Evolutionary conservation across 225 moss, liverwort and hornwort genomes (phyloP).

Genomic region (Straminergon stramineum): DNA sequence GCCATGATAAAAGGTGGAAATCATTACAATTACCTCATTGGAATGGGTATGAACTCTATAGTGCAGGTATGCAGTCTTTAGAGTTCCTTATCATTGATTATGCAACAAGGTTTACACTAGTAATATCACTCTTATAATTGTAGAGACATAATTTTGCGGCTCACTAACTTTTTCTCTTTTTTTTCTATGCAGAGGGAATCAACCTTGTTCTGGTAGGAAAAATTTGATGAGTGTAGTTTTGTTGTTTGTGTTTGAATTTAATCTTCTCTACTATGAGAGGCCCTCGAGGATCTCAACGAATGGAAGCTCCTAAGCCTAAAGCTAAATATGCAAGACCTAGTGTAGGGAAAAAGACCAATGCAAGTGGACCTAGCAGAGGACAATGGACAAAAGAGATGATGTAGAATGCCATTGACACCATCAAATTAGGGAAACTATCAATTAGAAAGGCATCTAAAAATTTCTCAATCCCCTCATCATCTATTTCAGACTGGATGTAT

Average conservation of each 20-base stretch:
- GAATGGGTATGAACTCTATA: background rate
- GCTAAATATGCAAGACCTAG: background rate
- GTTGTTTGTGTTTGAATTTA: background rate
- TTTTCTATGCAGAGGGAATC: conserved; percentile 62
- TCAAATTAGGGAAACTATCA: background rate
- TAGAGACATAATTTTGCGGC: background rate
- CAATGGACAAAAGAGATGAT: background rate
- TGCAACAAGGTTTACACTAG: background rate
- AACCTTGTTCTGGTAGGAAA: conserved; percentile 23
- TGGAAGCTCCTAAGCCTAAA: background rate
- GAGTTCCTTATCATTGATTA: background rate
- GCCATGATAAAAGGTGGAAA: conserved; percentile 79
- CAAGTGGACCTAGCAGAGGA: background rate
- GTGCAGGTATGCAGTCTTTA: background rate
- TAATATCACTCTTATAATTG: background rate
- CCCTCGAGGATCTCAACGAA: background rate
- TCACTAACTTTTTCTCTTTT: background rate
- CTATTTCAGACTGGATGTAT: background rate
- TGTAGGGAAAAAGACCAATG: background rate
- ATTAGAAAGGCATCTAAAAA: background rate
- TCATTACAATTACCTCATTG: background rate
- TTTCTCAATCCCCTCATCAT: background rate
- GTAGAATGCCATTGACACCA: background rate
- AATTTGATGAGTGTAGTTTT: no score
- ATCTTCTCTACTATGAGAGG: background rate